Percentiles rank a stretch among this genome's conserved stretches.
Conservation (phyloP, 306 rosid genomes). For the Medicago ruthenica region DNA sequence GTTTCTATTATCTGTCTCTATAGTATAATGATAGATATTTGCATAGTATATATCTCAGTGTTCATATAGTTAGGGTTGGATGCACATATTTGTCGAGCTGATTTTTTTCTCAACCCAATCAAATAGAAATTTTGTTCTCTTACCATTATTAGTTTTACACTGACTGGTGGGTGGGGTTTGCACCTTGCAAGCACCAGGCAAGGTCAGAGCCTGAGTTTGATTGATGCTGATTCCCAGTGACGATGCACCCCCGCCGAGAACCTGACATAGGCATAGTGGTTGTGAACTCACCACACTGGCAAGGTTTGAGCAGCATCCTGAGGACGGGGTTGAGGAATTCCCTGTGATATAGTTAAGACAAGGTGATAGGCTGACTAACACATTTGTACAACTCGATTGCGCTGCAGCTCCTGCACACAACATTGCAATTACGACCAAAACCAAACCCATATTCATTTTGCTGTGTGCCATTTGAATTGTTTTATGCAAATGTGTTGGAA, state of each 20-base stretch:
- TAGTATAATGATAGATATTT: not conserved
- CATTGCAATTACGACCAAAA: constrained; percentile 49
- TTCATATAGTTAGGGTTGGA: not conserved
- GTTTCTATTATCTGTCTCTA: not conserved
- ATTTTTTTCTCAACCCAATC: no score
- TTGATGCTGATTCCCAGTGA: constrained; percentile 77
- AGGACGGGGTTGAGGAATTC: constrained; percentile 77
- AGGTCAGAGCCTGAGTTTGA: constrained; percentile 77
- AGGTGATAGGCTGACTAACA: constrained; percentile 73
- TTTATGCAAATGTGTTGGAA: constrained; percentile 28
- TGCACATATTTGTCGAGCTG: not conserved
- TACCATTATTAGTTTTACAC: constrained; percentile 60
- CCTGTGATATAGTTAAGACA: constrained; percentile 87
- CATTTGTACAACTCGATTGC: constrained; percentile 73
- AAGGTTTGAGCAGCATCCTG: constrained; percentile 88
- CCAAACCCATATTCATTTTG: constrained; percentile 47
- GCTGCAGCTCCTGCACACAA: constrained; percentile 63
- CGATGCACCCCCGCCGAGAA: constrained; percentile 69
- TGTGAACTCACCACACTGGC: constrained; percentile 62
- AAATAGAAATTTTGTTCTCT: constrained; percentile 19
- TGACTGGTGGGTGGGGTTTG: constrained; percentile 78
- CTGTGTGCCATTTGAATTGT: constrained; percentile 57
- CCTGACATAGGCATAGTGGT: constrained; percentile 84
- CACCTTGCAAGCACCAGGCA: constrained; percentile 85
- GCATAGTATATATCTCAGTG: not conserved